Base-by-base conservation (phyloP, 78 protist genomes). In the Dictyostelium purpureum region DNA sequence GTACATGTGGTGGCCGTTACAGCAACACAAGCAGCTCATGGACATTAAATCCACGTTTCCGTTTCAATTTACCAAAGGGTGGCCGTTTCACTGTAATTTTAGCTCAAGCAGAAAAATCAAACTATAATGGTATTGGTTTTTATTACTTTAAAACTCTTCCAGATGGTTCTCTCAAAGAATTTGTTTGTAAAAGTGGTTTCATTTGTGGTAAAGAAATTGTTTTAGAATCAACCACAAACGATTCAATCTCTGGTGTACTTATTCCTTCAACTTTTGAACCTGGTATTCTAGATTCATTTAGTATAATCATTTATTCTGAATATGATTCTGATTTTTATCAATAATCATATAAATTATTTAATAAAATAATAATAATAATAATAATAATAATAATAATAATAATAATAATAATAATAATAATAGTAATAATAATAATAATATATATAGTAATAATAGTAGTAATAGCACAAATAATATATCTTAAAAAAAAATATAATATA, bases 211-310 rank as follows among this genome's bases (percentile, higher is more conserved):
- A 73, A 59, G 92, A 85, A 47, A 77, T 85, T 24, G 82, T 85
- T 24, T 24, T 85, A 7, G 92, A 85, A 61, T 67, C 76, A 59
- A 4, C 61, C 16, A 14, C 79, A 10, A 31, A 28, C 43, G 92
- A 85, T 33, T 33, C 74, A 5, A 63, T 73, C 14, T 19, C 49
- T 24, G 92, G 92, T 73, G 56, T 77, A 2, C 45, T 85, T 31
- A 24, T 85, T n/a, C 92, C 92, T 28, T 79, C 92, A 7, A 85
- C 92, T 47, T 85, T 85, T 73, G 92, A 85, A 56, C 66, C 92
- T 6, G 79, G 79, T 59, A 73, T 85, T 59, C 92, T 31, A 74
- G 92, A 85, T 59, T 40, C 52, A 59, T 85, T 85, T 45, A 56
- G 43, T 28, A 21, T 85, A 24, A 73, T 65, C 10, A 38, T 85